Evolutionary conservation across 495 filamentous ascomycete genomes (phyloP).

Genomic region (Tuber microsphaerosporum): DNA sequence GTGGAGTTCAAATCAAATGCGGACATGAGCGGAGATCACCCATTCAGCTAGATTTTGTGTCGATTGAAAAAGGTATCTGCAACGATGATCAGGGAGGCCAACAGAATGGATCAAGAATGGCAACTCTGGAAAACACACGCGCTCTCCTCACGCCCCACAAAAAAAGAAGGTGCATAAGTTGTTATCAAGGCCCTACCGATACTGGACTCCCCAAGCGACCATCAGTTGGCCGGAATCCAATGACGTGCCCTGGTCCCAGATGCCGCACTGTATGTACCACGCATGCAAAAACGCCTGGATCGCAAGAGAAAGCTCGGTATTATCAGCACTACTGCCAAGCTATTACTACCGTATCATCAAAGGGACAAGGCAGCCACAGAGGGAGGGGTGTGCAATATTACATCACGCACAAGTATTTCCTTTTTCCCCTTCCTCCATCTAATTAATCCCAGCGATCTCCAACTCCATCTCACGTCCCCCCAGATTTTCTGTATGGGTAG

Average conservation of each 20-base stretch:
- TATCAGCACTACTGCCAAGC: neutral
- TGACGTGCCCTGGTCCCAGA: neutral
- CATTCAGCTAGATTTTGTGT: neutral
- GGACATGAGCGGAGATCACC: neutral
- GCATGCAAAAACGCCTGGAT: neutral
- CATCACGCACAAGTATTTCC: slow-evolving; percentile 1
- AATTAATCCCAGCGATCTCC: neutral
- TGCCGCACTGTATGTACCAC: neutral
- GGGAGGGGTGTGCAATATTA: neutral
- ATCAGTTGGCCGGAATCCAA: neutral
- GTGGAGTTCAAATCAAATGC: neutral
- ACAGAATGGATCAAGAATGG: neutral
- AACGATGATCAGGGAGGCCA: neutral
- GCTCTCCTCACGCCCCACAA: neutral
- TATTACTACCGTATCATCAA: neutral
- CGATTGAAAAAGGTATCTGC: neutral
- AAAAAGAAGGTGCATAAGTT: neutral
- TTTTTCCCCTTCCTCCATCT: neutral
- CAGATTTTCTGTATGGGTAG: neutral
- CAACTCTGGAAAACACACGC: neutral
- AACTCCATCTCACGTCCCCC: neutral
- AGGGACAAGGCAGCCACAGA: neutral
- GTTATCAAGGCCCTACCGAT: neutral
- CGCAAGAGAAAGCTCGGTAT: neutral
- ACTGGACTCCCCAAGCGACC: neutral